Evolutionary conservation across 2,329 filamentous ascomycete species (phyloP).

Genomic region (Trichoderma sp.): DNA sequence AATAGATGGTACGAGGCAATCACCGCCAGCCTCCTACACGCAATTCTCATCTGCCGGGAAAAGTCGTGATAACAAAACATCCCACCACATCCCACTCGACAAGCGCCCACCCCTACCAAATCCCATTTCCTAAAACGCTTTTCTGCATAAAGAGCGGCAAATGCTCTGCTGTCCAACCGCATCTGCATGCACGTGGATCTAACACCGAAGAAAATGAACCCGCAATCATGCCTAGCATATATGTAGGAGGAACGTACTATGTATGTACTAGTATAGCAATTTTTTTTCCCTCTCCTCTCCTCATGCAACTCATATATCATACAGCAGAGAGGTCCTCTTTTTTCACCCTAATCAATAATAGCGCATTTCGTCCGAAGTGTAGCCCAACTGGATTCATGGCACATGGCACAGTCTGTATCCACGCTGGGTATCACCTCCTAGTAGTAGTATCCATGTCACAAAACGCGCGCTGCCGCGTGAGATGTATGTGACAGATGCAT

Average conservation of each 20-base stretch:
- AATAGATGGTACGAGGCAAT: slow-evolving; percentile 2
- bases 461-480: background rate
- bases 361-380: slow-evolving; percentile 12
- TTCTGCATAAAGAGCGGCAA: slow-evolving; percentile 21
- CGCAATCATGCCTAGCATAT: slow-evolving; percentile 2
- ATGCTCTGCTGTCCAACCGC: slow-evolving; percentile 13
- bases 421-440: slow-evolving; percentile 1
- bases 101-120: slow-evolving; percentile 20
- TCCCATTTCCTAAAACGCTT: slow-evolving; percentile 19
- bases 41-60: background rate
- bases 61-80: slow-evolving; percentile 20
- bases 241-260: slow-evolving; percentile 12
- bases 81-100: slow-evolving; percentile 19
- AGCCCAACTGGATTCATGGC: slow-evolving; percentile 5
- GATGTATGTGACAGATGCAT: slow-evolving; percentile 19
- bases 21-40: slow-evolving; percentile 3
- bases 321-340: background rate
- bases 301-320: slow-evolving; percentile 20
- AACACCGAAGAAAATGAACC: background rate
- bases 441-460: background rate
- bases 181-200: slow-evolving; percentile 22
- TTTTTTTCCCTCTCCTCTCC: background rate
- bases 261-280: too few species aligned
- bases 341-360: background rate
- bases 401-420: background rate